These are phyloP conservation scores for Ramaria sp. DNA, from an alignment of 768 basidiomycete genomes.

Conservation along the genomic window DNA sequence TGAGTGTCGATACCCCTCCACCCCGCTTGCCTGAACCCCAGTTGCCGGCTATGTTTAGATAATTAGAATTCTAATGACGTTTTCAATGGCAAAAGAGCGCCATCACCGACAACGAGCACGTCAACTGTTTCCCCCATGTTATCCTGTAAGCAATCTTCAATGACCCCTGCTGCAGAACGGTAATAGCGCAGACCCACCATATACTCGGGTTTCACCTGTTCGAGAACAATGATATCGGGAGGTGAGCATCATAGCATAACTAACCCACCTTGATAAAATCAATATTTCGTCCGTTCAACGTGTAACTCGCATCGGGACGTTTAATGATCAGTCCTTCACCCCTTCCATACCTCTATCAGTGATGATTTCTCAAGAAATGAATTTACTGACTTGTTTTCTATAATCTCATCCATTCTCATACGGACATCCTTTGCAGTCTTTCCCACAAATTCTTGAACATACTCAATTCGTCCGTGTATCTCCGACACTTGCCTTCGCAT, in stretches of 20 bases:
- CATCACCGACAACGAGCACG: constrained; percentile 72
- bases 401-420: constrained; percentile 67
- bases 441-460: constrained; percentile 59
- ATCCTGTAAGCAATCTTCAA: constrained; percentile 36
- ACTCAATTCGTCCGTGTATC: constrained; percentile 74
- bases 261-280: constrained; percentile 83
- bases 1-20: constrained; percentile 80
- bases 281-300: constrained; percentile 76
- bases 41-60: constrained; percentile 51
- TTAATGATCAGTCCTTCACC: constrained; percentile 95
- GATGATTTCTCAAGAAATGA: background rate
- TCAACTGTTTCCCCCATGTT: constrained; percentile 91
- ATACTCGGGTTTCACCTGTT: constrained; percentile 75
- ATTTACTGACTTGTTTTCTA: constrained; percentile 41
- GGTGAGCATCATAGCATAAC: background rate
- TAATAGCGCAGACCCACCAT: constrained; percentile 39
- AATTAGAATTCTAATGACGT: background rate
- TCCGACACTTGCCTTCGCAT: constrained; percentile 56
- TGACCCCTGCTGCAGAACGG: background rate
- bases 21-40: constrained; percentile 81
- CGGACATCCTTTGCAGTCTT: constrained; percentile 76
- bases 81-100: background rate
- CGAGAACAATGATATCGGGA: background rate
- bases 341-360: constrained; percentile 22
- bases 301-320: constrained; percentile 69